These are phyloP conservation scores for Beauveria sp. DNA, from an alignment of 2,329 filamentous ascomycete genomes.

Conservation along the genomic window DNA sequence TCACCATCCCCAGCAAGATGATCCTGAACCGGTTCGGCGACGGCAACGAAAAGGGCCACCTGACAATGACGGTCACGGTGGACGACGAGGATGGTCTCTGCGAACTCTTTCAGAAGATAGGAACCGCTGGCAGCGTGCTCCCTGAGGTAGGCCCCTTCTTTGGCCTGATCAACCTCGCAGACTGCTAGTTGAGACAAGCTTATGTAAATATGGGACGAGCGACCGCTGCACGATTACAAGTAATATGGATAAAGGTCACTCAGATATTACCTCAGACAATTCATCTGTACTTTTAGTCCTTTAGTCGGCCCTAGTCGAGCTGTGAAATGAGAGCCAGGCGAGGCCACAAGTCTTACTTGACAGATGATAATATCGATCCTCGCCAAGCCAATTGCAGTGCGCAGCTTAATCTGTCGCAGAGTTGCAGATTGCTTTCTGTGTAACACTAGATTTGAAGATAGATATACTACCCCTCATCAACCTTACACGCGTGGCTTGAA, in stretches of 20 bases:
- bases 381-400: no score
- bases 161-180: conserved; percentile 11
- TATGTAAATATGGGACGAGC: not conserved
- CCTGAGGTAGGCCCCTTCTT: conserved; percentile 11
- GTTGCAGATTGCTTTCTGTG: no score
- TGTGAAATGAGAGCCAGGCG: no score
- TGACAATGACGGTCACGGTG: conserved; percentile 7
- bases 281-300: no score
- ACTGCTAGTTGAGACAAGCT: not conserved
- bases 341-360: no score
- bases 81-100: conserved; percentile 11
- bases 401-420: no score
- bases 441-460: no score
- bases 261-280: no score
- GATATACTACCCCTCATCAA: no score
- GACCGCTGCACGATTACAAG: not conserved
- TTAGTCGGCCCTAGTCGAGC: no score
- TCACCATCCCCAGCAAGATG: conserved; percentile 12
- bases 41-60: conserved; percentile 12
- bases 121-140: conserved; percentile 11
- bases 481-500: no score
- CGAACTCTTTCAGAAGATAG: conserved; percentile 10
- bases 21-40: conserved; percentile 13
- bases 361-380: no score
- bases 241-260: not conserved